Evolutionary conservation across 768 basidiomycete species (phyloP), one percentile per base, ranked within the genome.

Genomic region (Tricholoma furcatifolium): DNA sequence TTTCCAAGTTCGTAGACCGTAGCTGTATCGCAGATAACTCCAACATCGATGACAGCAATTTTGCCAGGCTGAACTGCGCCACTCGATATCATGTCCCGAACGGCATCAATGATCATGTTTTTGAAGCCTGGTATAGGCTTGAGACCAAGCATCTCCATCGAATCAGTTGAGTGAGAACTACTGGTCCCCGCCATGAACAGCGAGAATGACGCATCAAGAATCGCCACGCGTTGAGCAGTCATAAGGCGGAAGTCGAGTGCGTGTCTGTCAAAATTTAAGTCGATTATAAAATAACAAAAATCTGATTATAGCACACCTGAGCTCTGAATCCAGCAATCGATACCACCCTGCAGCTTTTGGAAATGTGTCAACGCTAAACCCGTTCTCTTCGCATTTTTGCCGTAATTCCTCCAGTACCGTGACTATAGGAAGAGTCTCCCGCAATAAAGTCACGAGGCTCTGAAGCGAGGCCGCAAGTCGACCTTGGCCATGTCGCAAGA

Each of bases 311-410:
- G 63, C 72, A 20, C 61, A 88, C 88, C 79, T 79, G 21, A 83
- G 72, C 64, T 88, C 83, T 6, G 81, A 77, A 53, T 89, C 88
- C 43, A 91, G 66, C 20, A 92, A 68, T 47, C 91, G 74, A 69
- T 86, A 93, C 91, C 91, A 93, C 2, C 87, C 87, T 45, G 86
- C 83, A 11, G 85, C 82, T 70, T 92, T 93, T 4, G 87, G 80
- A 63, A 87, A 84, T n/a, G 81, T 79, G 58, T 87, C 85, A 18
- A 91, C 72, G 58, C 60, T 74, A 38, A 39, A 57, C 34, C 70
- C 61, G 20, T 67, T 62, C 53, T 62, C 55, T 27, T 66, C 73
- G 21, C 70, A 66, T 53, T 71, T 63, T 49, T 63, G 66, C 43
- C 74, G 65, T 50, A 83, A 79, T 36, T 69, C 74, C 54, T 92